phyloP scores from a whole-genome alignment of 805 yeast species.

The Hanseniaspora valbyensis region DNA sequence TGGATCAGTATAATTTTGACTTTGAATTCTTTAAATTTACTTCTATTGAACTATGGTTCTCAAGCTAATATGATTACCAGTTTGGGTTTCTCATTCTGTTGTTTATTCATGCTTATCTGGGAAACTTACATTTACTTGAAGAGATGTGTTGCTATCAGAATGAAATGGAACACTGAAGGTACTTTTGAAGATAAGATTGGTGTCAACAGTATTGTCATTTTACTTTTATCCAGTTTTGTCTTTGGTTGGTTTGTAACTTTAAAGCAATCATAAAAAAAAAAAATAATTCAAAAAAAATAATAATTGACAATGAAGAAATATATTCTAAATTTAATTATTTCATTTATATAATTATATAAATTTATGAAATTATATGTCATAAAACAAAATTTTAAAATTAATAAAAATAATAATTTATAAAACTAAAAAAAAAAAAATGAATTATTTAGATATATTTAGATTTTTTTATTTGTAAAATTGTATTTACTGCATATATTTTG shows the following conservation, averaged over 20 bases:
- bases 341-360: no score
- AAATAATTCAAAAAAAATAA: no score
- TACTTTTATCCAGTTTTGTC: conserved; percentile 44
- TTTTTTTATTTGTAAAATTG: no score
- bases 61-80: conserved; percentile 66
- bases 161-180: conserved; percentile 58
- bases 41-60: conserved; percentile 77
- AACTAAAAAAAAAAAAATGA: no score
- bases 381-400: no score
- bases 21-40: conserved; percentile 78
- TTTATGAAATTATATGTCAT: no score
- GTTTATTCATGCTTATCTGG: conserved; percentile 61
- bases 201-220: conserved; percentile 26
- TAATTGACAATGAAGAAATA: no score
- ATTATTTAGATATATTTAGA: no score
- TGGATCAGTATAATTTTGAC: conserved; percentile 90
- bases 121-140: conserved; percentile 64
- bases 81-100: conserved; percentile 72
- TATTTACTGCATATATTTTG: no score
- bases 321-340: no score
- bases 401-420: no score
- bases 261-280: conserved; percentile 4
- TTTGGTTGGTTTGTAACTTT: conserved; percentile 57
- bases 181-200: conserved; percentile 76
- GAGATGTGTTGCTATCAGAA: conserved; percentile 74